Conservation (phyloP, 176 grass and related monocot genomes). For the Musa itinerans region DNA sequence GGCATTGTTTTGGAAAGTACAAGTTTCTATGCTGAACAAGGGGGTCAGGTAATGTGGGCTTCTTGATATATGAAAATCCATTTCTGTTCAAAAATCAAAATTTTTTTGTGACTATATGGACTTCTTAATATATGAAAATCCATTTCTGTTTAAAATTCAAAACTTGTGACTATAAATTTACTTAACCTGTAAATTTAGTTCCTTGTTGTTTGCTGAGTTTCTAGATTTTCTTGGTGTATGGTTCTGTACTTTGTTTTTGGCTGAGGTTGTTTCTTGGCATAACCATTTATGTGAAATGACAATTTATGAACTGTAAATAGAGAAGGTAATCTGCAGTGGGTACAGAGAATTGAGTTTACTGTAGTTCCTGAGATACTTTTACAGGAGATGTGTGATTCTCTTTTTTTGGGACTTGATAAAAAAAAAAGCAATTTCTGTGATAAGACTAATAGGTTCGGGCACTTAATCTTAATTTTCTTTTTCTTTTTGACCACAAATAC, state of each 20-base stretch:
- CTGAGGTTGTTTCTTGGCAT: not conserved
- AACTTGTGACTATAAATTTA: not conserved
- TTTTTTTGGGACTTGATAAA: not conserved
- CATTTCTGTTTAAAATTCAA: not conserved
- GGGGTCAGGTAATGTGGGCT: conserved; percentile 59
- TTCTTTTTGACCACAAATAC: too few species aligned
- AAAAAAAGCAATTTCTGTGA: not conserved
- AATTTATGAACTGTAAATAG: not conserved
- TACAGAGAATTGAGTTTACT: not conserved
- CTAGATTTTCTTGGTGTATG: not conserved
- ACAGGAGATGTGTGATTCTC: not conserved
- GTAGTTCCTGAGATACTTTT: not conserved
- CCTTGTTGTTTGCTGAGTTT: not conserved
- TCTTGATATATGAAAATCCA: not conserved
- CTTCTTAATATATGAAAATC: not conserved
- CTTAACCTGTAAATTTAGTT: not conserved
- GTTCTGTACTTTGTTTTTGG: not conserved
- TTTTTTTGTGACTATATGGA: not conserved
- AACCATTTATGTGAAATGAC: conserved; percentile 1
- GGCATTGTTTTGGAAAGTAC: conserved; percentile 86
- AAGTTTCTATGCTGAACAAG: conserved; percentile 97
- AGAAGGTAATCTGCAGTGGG: not conserved
- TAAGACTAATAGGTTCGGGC: too few species aligned
- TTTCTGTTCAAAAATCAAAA: not conserved
- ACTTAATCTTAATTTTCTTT: too few species aligned